Conservation (phyloP, 2,329 filamentous ascomycete species). For the Colletotrichum magnum region DNA sequence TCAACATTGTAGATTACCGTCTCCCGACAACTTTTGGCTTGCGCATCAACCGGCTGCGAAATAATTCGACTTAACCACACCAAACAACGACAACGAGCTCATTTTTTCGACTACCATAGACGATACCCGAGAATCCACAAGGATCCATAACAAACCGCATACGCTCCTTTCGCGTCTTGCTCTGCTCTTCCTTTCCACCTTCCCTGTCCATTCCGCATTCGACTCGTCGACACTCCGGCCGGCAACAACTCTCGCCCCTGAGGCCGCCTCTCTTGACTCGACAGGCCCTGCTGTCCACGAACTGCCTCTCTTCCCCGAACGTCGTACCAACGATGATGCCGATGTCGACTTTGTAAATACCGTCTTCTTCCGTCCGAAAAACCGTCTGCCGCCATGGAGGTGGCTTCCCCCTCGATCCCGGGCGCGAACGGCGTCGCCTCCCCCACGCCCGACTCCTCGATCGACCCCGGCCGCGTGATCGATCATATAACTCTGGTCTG, state of each 20-base stretch:
- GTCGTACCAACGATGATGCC: constrained; percentile 38
- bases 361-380: constrained; percentile 40
- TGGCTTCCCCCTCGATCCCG: constrained; percentile 61
- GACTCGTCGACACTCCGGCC: constrained; percentile 21
- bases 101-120: constrained; percentile 26
- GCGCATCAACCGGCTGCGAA: constrained; percentile 25
- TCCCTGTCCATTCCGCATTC: background rate
- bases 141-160: constrained; percentile 7
- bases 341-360: constrained; percentile 35
- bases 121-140: constrained; percentile 32
- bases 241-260: constrained; percentile 27
- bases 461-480: constrained; percentile 79
- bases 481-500: constrained; percentile 81
- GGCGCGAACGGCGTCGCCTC: constrained; percentile 62
- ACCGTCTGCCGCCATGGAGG: constrained; percentile 63
- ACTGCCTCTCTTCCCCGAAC: background rate
- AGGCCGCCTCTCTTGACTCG: constrained; percentile 23
- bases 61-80: constrained; percentile 3
- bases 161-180: constrained; percentile 32
- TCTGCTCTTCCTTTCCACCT: constrained; percentile 14
- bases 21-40: constrained; percentile 17
- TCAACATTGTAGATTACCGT: constrained; percentile 32
- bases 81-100: constrained; percentile 8
- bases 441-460: constrained; percentile 63
- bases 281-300: constrained; percentile 27